These are phyloP conservation scores for Suillus occidentalis DNA, from an alignment of 768 basidiomycete species.

Conservation along the genomic window DNA sequence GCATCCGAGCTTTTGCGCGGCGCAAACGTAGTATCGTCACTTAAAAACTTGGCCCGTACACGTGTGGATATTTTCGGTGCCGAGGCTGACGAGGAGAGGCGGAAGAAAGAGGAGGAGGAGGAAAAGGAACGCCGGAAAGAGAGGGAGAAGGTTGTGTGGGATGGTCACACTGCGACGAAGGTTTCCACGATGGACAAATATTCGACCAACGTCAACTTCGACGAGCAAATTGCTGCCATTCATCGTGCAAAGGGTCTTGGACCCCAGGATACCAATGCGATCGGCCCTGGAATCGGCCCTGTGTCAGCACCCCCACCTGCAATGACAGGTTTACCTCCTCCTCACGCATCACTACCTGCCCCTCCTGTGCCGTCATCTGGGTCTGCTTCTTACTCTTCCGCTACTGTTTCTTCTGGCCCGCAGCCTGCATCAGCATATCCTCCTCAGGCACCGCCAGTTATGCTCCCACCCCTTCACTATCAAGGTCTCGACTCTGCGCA, in stretches of 20 bases:
- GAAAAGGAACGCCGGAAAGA: conserved; percentile 81
- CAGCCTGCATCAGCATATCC: conserved; percentile 80
- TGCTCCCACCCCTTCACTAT: conserved; percentile 84
- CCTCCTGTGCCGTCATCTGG: conserved; percentile 52
- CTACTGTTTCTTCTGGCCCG: conserved; percentile 88
- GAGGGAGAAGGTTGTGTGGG: conserved; percentile 96
- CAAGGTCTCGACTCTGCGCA: conserved; percentile 76
- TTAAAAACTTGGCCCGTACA: conserved; percentile 90
- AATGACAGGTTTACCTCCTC: conserved; percentile 63
- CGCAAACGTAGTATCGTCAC: conserved; percentile 91
- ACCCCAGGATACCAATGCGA: conserved; percentile 75
- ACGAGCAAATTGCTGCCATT: conserved; percentile 97
- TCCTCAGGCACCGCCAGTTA: conserved; percentile 60
- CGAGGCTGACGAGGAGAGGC: conserved; percentile 87
- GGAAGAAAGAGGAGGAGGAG: conserved; percentile 85
- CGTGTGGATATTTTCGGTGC: conserved; percentile 98
- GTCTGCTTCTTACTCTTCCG: conserved; percentile 62
- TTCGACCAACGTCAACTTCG: conserved; percentile 90
- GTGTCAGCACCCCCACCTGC: conserved; percentile 66
- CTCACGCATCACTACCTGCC: conserved; percentile 73
- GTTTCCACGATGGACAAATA: conserved; percentile 90
- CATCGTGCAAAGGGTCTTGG: conserved; percentile 91
- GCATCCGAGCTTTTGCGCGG: conserved; percentile 86
- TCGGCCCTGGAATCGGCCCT: conserved; percentile 87
- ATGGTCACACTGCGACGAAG: conserved; percentile 96